phyloP scores from a whole-genome alignment of 202 grass and related monocot species.

The Musa balbisiana region DNA sequence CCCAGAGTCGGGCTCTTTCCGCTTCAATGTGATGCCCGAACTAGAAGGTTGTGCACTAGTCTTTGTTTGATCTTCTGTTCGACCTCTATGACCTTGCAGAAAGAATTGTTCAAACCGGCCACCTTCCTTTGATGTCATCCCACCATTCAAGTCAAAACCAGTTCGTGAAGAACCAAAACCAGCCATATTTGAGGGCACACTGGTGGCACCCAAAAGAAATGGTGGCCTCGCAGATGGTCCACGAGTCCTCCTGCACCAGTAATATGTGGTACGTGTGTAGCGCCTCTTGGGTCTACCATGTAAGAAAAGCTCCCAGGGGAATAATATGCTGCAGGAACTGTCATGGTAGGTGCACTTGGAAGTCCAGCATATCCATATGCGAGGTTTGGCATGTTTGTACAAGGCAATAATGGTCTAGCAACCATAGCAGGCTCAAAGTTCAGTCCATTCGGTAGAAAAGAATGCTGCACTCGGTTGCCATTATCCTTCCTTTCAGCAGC shows the following conservation, averaged over 20 bases:
- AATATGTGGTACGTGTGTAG: conserved; percentile 24
- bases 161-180: conserved; percentile 37
- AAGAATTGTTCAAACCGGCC: conserved; percentile 31
- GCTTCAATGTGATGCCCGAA: conserved; percentile 33
- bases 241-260: conserved; percentile 17
- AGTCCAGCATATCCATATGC: conserved; percentile 30
- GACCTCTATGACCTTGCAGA: conserved; percentile 37
- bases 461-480: conserved; percentile 33
- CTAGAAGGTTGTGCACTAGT: conserved; percentile 31
- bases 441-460: conserved; percentile 31
- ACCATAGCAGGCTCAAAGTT: conserved; percentile 28
- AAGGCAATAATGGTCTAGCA: conserved; percentile 15
- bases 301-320: conserved; percentile 34
- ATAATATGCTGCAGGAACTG: conserved; percentile 31
- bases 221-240: neutral
- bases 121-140: conserved; percentile 26
- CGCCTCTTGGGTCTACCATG: conserved; percentile 43
- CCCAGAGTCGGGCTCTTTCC: conserved; percentile 57
- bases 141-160: conserved; percentile 45
- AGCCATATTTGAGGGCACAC: conserved; percentile 16
- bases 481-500: conserved; percentile 33
- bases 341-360: conserved; percentile 21
- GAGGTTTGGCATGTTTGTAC: conserved; percentile 8
- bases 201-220: conserved; percentile 29
- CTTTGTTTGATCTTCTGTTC: conserved; percentile 37